These are phyloP conservation scores for Liriodendron chinense DNA, from an alignment of 164 flowering plant species.

Conservation along the genomic window DNA sequence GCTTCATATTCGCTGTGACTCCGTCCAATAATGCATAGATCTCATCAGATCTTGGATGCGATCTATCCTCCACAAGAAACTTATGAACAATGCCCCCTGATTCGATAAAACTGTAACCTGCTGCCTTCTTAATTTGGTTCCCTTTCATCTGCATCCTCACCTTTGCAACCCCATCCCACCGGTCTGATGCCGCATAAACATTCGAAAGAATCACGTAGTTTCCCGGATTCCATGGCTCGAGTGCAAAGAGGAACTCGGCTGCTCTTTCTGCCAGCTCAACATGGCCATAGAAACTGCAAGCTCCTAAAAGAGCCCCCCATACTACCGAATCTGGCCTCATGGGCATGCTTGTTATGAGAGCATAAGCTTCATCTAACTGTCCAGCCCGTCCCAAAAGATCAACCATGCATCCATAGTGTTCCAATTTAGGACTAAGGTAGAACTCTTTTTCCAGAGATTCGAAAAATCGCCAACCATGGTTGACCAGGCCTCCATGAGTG, in stretches of 20 bases:
- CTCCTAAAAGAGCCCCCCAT: slow-evolving; percentile 82
- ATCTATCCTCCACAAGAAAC: slow-evolving; percentile 72
- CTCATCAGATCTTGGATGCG: slow-evolving; percentile 51
- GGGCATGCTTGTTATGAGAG: slow-evolving; percentile 64
- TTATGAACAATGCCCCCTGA: slow-evolving; percentile 54
- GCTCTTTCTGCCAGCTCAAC: slow-evolving; percentile 74
- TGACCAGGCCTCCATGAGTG: slow-evolving; percentile 70
- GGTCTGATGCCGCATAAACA: slow-evolving; percentile 60
- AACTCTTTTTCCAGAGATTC: slow-evolving; percentile 45
- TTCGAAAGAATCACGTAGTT: slow-evolving; percentile 81
- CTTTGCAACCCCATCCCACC: slow-evolving; percentile 73
- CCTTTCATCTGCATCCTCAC: slow-evolving; percentile 67
- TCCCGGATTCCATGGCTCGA: slow-evolving; percentile 89
- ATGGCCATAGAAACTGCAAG: slow-evolving; percentile 69
- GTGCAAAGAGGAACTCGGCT: slow-evolving; percentile 54
- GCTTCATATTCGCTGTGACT: slow-evolving; percentile 40
- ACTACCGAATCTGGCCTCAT: slow-evolving; percentile 73
- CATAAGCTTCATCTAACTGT: slow-evolving; percentile 51
- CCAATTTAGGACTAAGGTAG: slow-evolving; percentile 53
- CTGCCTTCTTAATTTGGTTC: slow-evolving; percentile 52
- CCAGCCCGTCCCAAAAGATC: slow-evolving; percentile 88
- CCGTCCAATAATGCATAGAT: slow-evolving; percentile 49
- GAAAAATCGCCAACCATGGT: slow-evolving; percentile 48
- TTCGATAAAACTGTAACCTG: slow-evolving; percentile 77
- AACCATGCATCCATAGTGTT: slow-evolving; percentile 87